phyloP scores from a whole-genome alignment of 345 rosid genomes.

The Noccaea caerulescens region DNA sequence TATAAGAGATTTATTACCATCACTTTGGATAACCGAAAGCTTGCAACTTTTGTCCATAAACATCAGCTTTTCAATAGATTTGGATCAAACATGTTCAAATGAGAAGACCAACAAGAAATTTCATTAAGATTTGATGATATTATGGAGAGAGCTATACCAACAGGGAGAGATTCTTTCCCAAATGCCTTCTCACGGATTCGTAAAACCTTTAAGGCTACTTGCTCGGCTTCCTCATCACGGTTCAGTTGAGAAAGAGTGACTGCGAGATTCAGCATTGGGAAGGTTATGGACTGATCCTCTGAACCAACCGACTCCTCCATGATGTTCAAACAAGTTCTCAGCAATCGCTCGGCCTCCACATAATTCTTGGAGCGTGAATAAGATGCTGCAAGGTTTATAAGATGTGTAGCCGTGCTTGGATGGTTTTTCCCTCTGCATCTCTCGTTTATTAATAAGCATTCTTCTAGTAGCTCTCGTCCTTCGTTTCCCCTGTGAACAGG shows the following conservation, averaged over 20 bases:
- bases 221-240: constrained; percentile 78
- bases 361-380: constrained; percentile 66
- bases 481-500: constrained; percentile 63
- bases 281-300: constrained; percentile 72
- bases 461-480: constrained; percentile 83
- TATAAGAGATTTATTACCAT: neutral
- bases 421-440: constrained; percentile 67
- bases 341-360: constrained; percentile 77
- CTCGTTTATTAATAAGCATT: constrained; percentile 75
- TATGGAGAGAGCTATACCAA: constrained; percentile 55
- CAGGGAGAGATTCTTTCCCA: constrained; percentile 77
- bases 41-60: neutral
- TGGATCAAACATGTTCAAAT: neutral
- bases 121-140: constrained; percentile 8
- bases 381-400: constrained; percentile 79
- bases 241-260: constrained; percentile 70
- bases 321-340: constrained; percentile 69
- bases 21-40: neutral
- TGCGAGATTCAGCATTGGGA: constrained; percentile 80
- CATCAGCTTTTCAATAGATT: neutral
- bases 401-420: constrained; percentile 73
- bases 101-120: neutral
- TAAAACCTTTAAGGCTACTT: constrained; percentile 60
- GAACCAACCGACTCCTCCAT: constrained; percentile 54
- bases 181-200: constrained; percentile 73